Percentiles rank a stretch among this genome's conserved stretches.
Conservation (phyloP, 2,329 filamentous ascomycete genomes). For the Orbilia brochopaga region DNA sequence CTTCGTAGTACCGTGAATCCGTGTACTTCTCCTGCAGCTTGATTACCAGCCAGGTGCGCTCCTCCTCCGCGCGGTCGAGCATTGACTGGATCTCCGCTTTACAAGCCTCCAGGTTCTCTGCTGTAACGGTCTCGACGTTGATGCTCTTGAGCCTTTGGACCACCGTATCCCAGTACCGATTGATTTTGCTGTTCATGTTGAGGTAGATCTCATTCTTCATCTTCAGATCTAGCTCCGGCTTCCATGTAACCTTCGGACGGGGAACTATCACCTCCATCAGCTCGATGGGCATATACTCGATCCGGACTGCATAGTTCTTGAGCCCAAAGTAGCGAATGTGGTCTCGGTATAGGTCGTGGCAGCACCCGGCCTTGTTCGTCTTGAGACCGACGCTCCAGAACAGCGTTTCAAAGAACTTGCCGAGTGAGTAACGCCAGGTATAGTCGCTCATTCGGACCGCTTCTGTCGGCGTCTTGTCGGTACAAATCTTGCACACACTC, state of each 20-base stretch:
- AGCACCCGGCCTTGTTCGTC: conserved; percentile 75
- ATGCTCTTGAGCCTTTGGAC: conserved; percentile 83
- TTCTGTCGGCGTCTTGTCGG: conserved; percentile 75
- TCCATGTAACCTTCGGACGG: conserved; percentile 89
- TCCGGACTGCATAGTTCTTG: conserved; percentile 80
- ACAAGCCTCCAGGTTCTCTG: conserved; percentile 83
- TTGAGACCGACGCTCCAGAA: conserved; percentile 91
- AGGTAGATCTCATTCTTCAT: conserved; percentile 91
- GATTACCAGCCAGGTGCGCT: conserved; percentile 74
- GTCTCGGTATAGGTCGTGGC: conserved; percentile 89
- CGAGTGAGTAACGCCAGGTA: conserved; percentile 98
- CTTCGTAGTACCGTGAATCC: conserved; percentile 92
- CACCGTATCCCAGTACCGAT: conserved; percentile 85
- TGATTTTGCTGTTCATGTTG: conserved; percentile 80
- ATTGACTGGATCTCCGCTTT: conserved; percentile 79
- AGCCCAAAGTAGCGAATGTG: conserved; percentile 93
- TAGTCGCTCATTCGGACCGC: conserved; percentile 89
- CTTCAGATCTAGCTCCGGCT: conserved; percentile 89
- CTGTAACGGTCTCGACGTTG: conserved; percentile 85
- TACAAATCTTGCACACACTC: conserved; percentile 92
- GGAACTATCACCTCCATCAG: conserved; percentile 94
- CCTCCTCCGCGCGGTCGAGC: conserved; percentile 79
- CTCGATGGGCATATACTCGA: conserved; percentile 92
- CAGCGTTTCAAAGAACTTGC: conserved; percentile 95
- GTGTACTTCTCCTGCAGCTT: conserved; percentile 90